Conservation (phyloP, 2,329 filamentous ascomycete genomes). For the Penicillium polonicum region DNA sequence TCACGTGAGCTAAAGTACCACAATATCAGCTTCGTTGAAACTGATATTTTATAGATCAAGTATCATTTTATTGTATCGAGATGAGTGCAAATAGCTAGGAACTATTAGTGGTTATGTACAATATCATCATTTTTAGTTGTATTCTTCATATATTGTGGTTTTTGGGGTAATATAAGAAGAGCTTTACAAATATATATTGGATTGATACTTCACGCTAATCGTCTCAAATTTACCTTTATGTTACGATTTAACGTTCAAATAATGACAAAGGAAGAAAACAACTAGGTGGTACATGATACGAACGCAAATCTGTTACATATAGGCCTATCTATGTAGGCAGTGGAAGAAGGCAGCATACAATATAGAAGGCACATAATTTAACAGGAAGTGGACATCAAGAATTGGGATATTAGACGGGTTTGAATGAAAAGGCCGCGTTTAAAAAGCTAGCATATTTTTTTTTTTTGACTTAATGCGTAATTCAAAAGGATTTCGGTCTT, state of each 20-base stretch:
- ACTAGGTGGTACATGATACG: not conserved
- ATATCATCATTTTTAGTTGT: not conserved
- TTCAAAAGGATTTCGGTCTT: conserved; percentile 22
- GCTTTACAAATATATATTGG: not conserved
- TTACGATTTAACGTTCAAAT: not conserved
- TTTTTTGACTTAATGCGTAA: conserved; percentile 20
- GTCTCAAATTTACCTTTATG: not conserved
- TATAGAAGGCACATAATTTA: not conserved
- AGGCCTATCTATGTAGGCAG: not conserved
- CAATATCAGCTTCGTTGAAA: not conserved
- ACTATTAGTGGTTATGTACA: not conserved
- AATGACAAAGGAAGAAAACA: rapidly evolving
- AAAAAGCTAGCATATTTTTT: conserved; percentile 20
- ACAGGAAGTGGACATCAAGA: not conserved
- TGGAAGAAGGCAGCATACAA: not conserved
- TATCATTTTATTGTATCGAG: not conserved
- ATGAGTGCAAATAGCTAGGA: too few relatives aligned
- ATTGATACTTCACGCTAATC: too few relatives aligned
- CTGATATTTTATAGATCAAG: not conserved
- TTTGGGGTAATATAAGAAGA: not conserved
- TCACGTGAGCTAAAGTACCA: conserved; percentile 18
- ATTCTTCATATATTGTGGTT: not conserved
- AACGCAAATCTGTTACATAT: not conserved
- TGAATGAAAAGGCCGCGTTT: conserved; percentile 7
- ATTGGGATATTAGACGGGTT: not conserved